Base-by-base conservation (phyloP, 2,329 filamentous ascomycete species). In the Pseudogymnoascus verrucosus region DNA sequence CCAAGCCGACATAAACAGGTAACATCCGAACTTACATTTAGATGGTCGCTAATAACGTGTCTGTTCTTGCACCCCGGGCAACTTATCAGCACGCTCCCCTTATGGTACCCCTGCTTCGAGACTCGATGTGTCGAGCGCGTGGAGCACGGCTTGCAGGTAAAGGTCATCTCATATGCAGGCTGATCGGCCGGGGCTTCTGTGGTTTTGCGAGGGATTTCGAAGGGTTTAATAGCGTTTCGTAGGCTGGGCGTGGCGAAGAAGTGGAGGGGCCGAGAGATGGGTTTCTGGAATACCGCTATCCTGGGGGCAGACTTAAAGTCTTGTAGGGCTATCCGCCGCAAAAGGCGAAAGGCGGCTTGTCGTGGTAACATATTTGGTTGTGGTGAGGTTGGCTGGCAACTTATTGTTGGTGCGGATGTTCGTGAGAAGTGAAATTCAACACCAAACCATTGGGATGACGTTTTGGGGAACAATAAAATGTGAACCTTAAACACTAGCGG, bases 71-170 rank as follows among this genome's bases (percentile, higher is more conserved):
- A 99, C 3, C 80, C 79, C 0, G 95, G 93, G 74, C 95, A 99
- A 36, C 89, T 88, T 68, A 98, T 93, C 64, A 99, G 80, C 4
- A 95, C 89, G 1, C 91, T 93, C 37, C 95, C 95, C 67, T 88
- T 82, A 76, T 98, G 93, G 74, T 99, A 99, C 34, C 91, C 95
- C 73, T 98, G 95, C 76, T 98, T 97, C 31, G 91, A 91, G 70
- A 99, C 81, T 61, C 84, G 84, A 77, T 99, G 96, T 11, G 86
- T 83, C n/a, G 91, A 96, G 64, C 93, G 88, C 37, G 84, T 79
- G 54, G 82, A 80, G 78, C 95, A 99, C 34, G 90, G 91, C 65
- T 89, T 87, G 82, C 95, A 99, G 69, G 95, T 99, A 75, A 99
- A 97, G 60, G 87, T 90, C 68, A 99, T 82, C 69, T 91, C 83